Base-by-base conservation (phyloP, 2,329 filamentous ascomycete species). In the Chrysoporthe cubensis region DNA sequence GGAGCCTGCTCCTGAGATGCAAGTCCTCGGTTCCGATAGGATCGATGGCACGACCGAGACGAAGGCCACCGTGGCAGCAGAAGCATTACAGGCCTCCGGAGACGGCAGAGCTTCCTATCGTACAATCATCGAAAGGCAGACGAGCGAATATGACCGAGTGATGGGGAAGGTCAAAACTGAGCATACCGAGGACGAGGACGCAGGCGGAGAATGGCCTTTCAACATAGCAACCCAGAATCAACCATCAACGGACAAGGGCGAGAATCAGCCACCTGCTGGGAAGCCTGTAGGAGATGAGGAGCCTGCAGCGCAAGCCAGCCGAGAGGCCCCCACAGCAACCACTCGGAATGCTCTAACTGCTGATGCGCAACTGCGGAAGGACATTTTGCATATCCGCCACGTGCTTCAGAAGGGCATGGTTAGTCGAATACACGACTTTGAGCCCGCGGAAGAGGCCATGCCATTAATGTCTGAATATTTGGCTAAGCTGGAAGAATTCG, bases 61-160 rank as follows among this genome's bases (percentile, higher is more conserved):
- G 1, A 37, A 26, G 4, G 2, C 50, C 0, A 43, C 8, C 37
- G 34, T 54, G 59, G 34, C 66, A 44, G 18, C 64, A 40, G 26
- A 59, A 42, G 21, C 42, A 13, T 59, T 59, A 26, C 64, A 66
- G 43, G 60, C 65, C 52, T 62, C 65, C 8, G 71, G 65, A 16
- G 67, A 70, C 32, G 71, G 69, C 7, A 58, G 72, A 32, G 73
- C 73, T 1, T 59, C 67, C 14, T 75, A 75, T 48, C 60, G 60
- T 4, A 74, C 71, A 11, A 74, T 74, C 54, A 70, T 74, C 2
- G 69, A 69, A 46, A 44, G 69, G 54, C 58, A 69, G 65, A 69
- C 67, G 16, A 63, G 57, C 14, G 67, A 70, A n/a, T 70, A 54
- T 52, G 65, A 66, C 32, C 62, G 67, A 1, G 67, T 69, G 4